Percentiles rank a stretch among this genome's conserved stretches.
Evolutionary conservation across 2,329 filamentous ascomycete species (phyloP).

Genomic region (Aspergillus sergii): DNA sequence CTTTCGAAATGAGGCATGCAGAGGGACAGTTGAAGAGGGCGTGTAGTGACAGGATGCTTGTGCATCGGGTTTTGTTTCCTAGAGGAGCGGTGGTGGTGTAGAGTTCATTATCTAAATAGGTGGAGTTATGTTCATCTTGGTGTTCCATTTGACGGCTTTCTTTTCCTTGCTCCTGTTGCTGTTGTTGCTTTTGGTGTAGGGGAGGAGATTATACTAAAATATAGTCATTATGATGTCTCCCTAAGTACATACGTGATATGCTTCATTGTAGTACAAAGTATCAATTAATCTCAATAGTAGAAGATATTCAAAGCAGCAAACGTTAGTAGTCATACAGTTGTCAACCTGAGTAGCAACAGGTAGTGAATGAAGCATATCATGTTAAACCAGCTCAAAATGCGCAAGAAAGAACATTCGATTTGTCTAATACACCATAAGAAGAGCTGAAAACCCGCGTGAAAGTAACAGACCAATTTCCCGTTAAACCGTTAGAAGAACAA

Average conservation of each 20-base stretch:
- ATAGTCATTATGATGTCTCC: neutral
- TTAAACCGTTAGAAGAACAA: constrained; percentile 16
- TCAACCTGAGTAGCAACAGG: neutral
- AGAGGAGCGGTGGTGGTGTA: no score
- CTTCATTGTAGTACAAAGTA: neutral
- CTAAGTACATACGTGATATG: neutral
- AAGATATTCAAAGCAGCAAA: neutral
- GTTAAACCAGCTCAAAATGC: neutral
- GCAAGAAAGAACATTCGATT: constrained; percentile 20
- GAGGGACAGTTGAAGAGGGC: no score
- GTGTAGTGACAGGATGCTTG: no score
- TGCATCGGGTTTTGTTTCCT: no score
- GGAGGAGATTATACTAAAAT: neutral
- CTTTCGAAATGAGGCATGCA: no score
- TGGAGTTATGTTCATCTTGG: no score
- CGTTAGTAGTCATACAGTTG: neutral
- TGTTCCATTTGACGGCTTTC: no score
- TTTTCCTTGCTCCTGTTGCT: no score
- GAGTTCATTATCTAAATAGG: no score
- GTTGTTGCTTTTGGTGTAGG: no score
- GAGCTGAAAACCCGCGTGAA: constrained; percentile 17
- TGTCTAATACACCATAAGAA: constrained; percentile 32
- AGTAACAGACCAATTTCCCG: constrained; percentile 21
- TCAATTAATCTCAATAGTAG: neutral
- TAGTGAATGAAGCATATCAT: neutral